A percentile compares a stretch with the other conserved stretches of the same genome.
Conservation (phyloP, 768 basidiomycete genomes). For the Suillus cothurnatus region DNA sequence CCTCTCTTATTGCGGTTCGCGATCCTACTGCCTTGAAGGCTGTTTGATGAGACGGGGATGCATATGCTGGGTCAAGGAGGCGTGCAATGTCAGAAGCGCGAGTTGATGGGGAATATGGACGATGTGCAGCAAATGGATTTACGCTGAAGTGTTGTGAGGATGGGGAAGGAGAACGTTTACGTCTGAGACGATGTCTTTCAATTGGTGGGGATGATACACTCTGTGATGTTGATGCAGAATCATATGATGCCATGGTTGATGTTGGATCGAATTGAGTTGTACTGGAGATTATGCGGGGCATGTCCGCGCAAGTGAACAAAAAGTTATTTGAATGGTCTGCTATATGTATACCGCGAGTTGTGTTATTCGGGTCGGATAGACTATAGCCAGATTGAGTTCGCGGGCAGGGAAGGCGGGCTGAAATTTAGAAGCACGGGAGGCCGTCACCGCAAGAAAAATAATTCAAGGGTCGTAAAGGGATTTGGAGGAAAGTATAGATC, state of each 20-base stretch:
- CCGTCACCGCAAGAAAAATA: background rate
- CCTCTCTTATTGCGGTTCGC: slow-evolving; percentile 26
- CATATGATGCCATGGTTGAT: slow-evolving; percentile 20
- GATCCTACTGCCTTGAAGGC: slow-evolving; percentile 26
- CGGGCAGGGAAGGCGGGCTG: slow-evolving; percentile 15
- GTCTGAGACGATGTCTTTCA: slow-evolving; percentile 25
- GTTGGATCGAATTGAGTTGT: slow-evolving; percentile 11
- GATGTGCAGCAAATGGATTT: slow-evolving; percentile 15
- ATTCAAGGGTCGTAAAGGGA: slow-evolving; percentile 1
- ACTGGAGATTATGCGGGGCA: slow-evolving; percentile 10
- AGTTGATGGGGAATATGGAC: slow-evolving; percentile 38
- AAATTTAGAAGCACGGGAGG: slow-evolving; percentile 9
- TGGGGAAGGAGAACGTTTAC: slow-evolving; percentile 31
- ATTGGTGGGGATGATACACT: slow-evolving; percentile 18
- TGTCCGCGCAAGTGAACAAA: slow-evolving; percentile 2
- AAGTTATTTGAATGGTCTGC: background rate
- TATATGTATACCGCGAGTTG: slow-evolving; percentile 5
- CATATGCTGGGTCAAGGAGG: slow-evolving; percentile 66
- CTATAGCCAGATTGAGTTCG: background rate
- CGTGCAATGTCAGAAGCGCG: slow-evolving; percentile 58
- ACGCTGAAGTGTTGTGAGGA: slow-evolving; percentile 20
- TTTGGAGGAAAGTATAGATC: background rate
- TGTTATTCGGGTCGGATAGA: background rate
- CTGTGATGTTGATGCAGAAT: slow-evolving; percentile 24
- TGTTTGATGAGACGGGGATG: slow-evolving; percentile 34